These are phyloP conservation scores for Grifola frondosa DNA, from an alignment of 1,284 basidiomycete species.

Conservation along the genomic window DNA sequence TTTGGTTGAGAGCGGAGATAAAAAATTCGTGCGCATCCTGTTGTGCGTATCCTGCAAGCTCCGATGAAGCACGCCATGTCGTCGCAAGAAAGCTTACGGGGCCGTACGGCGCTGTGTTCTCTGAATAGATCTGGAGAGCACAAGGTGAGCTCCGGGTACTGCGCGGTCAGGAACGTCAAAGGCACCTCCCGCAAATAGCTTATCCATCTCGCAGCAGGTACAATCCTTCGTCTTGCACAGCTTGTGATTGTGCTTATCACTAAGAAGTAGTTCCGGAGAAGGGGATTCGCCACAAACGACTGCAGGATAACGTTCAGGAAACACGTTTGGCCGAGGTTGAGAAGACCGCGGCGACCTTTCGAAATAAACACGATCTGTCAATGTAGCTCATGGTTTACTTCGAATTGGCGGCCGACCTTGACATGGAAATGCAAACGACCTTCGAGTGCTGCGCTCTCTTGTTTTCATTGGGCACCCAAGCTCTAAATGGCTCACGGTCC, in stretches of 20 bases:
- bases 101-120: constrained; percentile 70
- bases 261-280: constrained; percentile 87
- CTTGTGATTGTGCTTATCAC: constrained; percentile 78
- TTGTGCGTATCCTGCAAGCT: constrained; percentile 89
- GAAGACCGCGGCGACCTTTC: constrained; percentile 78
- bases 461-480: constrained; percentile 43
- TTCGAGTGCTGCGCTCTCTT: constrained; percentile 39
- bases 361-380: no score
- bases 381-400: no score
- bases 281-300: constrained; percentile 89
- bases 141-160: constrained; percentile 5
- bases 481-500: constrained; percentile 42
- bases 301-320: constrained; percentile 94
- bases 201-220: constrained; percentile 95
- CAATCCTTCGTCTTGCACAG: constrained; percentile 77
- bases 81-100: constrained; percentile 84
- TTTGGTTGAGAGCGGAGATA: constrained; percentile 77
- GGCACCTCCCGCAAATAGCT: constrained; percentile 81
- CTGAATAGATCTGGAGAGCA: constrained; percentile 63
- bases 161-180: neutral
- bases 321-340: constrained; percentile 95
- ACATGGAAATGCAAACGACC: constrained; percentile 50
- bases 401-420: constrained; percentile 49
- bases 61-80: constrained; percentile 83
- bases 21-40: constrained; percentile 95